Percentiles rank a stretch among this genome's conserved stretches.
These are phyloP conservation scores for Ogataea nakhonphanomensis DNA, from an alignment of 805 yeast genomes.

Conservation along the genomic window DNA sequence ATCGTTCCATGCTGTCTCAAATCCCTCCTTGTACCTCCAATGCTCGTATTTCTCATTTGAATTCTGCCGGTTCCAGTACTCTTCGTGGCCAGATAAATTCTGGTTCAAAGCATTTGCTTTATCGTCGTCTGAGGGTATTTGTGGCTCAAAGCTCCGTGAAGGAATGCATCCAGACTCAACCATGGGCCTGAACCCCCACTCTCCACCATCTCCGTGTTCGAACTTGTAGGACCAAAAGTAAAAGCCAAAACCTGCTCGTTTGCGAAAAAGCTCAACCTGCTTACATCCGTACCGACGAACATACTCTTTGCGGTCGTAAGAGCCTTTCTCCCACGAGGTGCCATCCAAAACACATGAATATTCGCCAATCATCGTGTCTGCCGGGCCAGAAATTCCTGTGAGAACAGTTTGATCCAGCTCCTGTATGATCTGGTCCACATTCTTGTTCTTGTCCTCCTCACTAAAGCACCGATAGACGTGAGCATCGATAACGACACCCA, in stretches of 20 bases:
- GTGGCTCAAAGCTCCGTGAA: constrained; percentile 19
- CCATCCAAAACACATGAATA: constrained; percentile 85
- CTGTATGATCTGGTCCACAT: constrained; percentile 58
- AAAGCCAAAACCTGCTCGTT: constrained; percentile 64
- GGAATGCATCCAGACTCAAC: constrained; percentile 57
- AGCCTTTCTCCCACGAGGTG: constrained; percentile 58
- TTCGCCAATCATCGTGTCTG: constrained; percentile 82
- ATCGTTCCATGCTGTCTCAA: constrained; percentile 72
- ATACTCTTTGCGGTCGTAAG: constrained; percentile 46
- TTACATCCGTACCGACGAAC: constrained; percentile 59
- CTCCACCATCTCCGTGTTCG: constrained; percentile 88
- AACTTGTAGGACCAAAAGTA: constrained; percentile 93
- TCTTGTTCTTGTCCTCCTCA: constrained; percentile 63
- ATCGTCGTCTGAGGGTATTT: constrained; percentile 39
- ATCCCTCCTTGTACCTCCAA: constrained; percentile 78
- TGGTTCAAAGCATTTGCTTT: constrained; percentile 39
- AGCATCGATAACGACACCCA: constrained; percentile 74
- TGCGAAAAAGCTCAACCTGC: constrained; percentile 46
- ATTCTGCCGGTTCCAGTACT: constrained; percentile 67
- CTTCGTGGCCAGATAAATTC: constrained; percentile 45
- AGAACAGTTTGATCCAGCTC: constrained; percentile 52
- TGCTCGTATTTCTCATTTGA: constrained; percentile 67
- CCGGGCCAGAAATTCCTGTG: constrained; percentile 43
- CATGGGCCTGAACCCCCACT: constrained; percentile 91
- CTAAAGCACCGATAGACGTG: constrained; percentile 87